Base-by-base conservation (phyloP, 805 yeast species). In the Lipomyces yamadae region DNA sequence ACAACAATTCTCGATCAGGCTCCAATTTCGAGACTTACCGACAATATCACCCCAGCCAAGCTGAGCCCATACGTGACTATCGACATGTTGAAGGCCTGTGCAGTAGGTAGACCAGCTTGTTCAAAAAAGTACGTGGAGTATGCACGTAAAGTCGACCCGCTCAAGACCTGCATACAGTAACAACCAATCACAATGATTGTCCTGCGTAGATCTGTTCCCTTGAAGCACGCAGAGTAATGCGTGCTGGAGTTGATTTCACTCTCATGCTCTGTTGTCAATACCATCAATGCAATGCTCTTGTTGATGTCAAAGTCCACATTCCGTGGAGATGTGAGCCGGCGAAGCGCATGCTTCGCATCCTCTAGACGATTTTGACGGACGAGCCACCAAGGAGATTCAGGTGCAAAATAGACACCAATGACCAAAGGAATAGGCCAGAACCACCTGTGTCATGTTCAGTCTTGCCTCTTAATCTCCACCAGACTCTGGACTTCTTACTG, bases 341-440 rank as follows among this genome's bases (percentile, higher is more conserved):
- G 50, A 2, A 65, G 34, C 13, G 59, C 13, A 15, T 48, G 6
- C 6, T 32, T 42, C 15, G 70, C 70, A 2, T 66, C 68, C 13
- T 53, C 54, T 4, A 13, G 2, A 37, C 56, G 34, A n/a, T 39
- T 56, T 18, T 45, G 13, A 8, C 70, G 58, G 3, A 66, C 65
- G 11, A 66, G 60, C 69, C 70, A 66, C 70, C 70, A 59, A 2
- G 70, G 70, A 4, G 70, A 66, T 37, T 66, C 70, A 4, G 77
- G 77, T 11, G 88, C 88, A 54, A 86, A 84, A 4, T 83, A 74
- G 37, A 81, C 71, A 30, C 85, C 73, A 45, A 86, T 84, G 13
- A 80, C 73, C 30, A 61, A 11, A 29, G 79, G 72, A 8, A 80
- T 74, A 11, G 86, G 83, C 88, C 87, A 86, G 4, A 80, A 75